These are phyloP conservation scores for Wickerhamomyces chambardii DNA, from an alignment of 805 yeast genomes.

Conservation along the genomic window DNA sequence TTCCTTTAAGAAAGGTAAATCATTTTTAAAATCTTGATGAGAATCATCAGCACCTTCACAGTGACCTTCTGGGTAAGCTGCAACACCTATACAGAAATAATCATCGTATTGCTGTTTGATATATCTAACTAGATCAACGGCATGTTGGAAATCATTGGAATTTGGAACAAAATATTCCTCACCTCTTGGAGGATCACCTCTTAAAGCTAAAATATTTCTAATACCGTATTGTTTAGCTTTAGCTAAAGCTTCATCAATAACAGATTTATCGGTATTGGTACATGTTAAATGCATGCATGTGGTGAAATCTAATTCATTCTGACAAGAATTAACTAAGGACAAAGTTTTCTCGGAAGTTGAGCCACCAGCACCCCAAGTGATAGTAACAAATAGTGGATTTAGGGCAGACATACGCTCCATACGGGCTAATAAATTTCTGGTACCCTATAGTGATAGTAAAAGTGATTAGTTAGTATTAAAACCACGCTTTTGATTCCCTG, in stretches of 20 bases:
- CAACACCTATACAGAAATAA: conserved; percentile 90
- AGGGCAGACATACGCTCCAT: conserved; percentile 81
- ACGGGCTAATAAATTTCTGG: conserved; percentile 76
- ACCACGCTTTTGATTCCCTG: no score
- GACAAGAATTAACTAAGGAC: conserved; percentile 73
- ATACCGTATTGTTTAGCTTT: conserved; percentile 74
- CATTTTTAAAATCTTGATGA: conserved; percentile 57
- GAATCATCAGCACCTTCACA: conserved; percentile 72
- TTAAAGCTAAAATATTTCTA: conserved; percentile 78
- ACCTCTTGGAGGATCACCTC: conserved; percentile 94
- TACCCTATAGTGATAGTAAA: conserved; percentile 42
- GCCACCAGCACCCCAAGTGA: conserved; percentile 99
- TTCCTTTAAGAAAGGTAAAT: conserved; percentile 72
- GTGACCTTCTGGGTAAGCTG: conserved; percentile 98
- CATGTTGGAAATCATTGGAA: conserved; percentile 46
- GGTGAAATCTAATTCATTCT: conserved; percentile 68
- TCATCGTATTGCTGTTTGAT: conserved; percentile 65
- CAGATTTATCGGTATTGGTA: conserved; percentile 74
- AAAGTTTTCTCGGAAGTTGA: conserved; percentile 82
- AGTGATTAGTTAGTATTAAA: conserved; percentile 1
- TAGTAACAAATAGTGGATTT: conserved; percentile 84
- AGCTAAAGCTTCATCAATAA: conserved; percentile 72
- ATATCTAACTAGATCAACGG: conserved; percentile 80
- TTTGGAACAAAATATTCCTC: conserved; percentile 44
- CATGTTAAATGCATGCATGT: conserved; percentile 94